Evolutionary conservation across 371 early-diverging fungal species (phyloP).

Genomic region (Rhizopus microsporus): DNA sequence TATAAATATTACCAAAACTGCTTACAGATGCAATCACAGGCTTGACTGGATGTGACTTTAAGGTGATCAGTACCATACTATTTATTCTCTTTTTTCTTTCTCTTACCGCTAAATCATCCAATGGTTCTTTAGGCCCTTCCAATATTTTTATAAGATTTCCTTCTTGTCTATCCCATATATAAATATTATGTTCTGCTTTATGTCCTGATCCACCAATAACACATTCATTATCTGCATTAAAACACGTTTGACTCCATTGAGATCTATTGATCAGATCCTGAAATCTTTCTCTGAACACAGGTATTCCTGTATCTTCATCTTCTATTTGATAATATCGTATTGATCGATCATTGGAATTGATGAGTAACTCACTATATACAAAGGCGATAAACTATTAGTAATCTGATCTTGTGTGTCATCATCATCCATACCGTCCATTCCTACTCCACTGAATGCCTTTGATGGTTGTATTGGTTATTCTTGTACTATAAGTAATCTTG

Average conservation of each 20-base stretch:
- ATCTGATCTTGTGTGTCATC: not conserved
- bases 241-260: constrained; percentile 84
- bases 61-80: not conserved
- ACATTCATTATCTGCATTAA: constrained; percentile 84
- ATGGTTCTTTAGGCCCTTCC: constrained; percentile 88
- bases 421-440: constrained; percentile 43
- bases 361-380: constrained; percentile 60
- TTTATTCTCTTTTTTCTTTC: not conserved
- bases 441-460: constrained; percentile 65
- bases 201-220: constrained; percentile 83
- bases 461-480: constrained; percentile 57
- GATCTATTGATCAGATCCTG: constrained; percentile 86
- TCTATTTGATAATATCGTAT: constrained; percentile 65
- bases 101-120: constrained; percentile 81
- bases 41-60: constrained; percentile 85
- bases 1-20: constrained; percentile 76
- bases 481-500: constrained; percentile 41
- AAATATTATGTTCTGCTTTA: constrained; percentile 87
- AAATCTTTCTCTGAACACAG: constrained; percentile 70
- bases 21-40: constrained; percentile 86
- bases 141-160: constrained; percentile 87
- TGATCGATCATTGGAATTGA: constrained; percentile 74
- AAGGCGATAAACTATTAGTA: not conserved
- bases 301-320: constrained; percentile 43
- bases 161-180: constrained; percentile 86